Base-by-base conservation (phyloP, 352 stramenopile species). In the Pythium brachiatum region DNA sequence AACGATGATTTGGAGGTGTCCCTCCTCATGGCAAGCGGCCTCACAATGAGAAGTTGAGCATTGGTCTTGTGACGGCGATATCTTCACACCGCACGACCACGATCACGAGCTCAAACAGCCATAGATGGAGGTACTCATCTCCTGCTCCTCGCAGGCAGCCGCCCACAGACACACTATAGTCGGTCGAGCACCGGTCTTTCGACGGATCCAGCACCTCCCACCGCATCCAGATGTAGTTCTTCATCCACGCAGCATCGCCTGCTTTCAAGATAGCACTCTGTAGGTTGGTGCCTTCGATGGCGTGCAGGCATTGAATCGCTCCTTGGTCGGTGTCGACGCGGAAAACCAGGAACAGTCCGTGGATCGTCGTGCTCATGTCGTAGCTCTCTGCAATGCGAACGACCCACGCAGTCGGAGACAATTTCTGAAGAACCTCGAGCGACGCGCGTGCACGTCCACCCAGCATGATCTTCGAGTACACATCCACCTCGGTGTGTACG, bases 221-320 rank as follows among this genome's bases (percentile, higher is more conserved):
- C 21, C 34, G 31, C 26, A 56, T 52, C 57, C 47, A 64, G 11
- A 46, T 16, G 25, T 58, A 57, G 47, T 50, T 64, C 2, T 32
- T 53, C 13, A 47, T 38, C 47, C 57, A 64, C 34, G 43, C 16
- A n/a, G 51, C 36, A 3, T 3, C 15, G 21, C 11, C 15, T 11
- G 39, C 32, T 20, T 20, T 43, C 4, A 39, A 53, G 7, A n/a
- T n/a, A n/a, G 32, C 50, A 2, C 23, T 31, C 44, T 51, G 16
- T 7, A 61, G 23, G 26, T 44, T 26, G 4, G 29, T 21, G 26
- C 20, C 21, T 12, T 20, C 5, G 23, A 63, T 16, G 3, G 43
- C 54, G 8, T 36, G 43, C 6, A 56, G 16, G 32, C 25, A 56
- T 44, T 56, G 44, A 6, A 31, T 36, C 38, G 53, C 26, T 5